phyloP scores from a whole-genome alignment of 2,329 filamentous ascomycete genomes.

The Calonectria pteridis region DNA sequence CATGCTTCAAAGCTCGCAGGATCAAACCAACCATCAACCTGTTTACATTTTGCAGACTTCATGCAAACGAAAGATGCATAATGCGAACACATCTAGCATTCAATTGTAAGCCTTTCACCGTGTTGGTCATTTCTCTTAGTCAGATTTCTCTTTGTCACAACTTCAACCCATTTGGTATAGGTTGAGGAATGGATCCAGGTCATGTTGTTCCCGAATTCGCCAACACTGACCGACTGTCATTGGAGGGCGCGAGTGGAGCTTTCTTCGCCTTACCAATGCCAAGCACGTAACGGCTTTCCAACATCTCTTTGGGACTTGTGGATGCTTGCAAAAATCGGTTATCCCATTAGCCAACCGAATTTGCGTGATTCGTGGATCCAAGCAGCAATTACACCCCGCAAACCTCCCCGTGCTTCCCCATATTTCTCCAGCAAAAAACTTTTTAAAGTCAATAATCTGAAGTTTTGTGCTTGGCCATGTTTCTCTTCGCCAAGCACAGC shows the following conservation, averaged over 20 bases:
- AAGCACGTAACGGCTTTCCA: background rate
- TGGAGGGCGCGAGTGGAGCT: background rate
- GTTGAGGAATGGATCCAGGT: background rate
- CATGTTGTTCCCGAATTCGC: background rate
- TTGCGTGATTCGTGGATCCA: background rate
- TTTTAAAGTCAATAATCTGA: background rate
- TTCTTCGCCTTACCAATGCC: background rate
- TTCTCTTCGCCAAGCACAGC: background rate
- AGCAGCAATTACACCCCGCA: background rate
- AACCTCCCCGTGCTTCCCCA: background rate
- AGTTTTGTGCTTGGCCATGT: background rate
- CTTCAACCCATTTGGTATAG: background rate
- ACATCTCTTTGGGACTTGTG: background rate
- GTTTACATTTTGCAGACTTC: background rate
- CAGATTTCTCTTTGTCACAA: background rate
- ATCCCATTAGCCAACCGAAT: conserved; percentile 2
- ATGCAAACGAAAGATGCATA: background rate
- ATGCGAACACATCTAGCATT: background rate
- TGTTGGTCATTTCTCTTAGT: background rate
- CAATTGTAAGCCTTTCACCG: background rate
- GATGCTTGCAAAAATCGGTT: background rate
- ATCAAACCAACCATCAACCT: background rate
- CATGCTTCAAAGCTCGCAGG: background rate
- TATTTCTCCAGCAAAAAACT: background rate
- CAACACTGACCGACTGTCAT: background rate